Percentiles rank a stretch among this genome's conserved stretches.
phyloP scores from a whole-genome alignment of 2,329 filamentous ascomycete genomes.

The Trichophyton benhamiae region DNA sequence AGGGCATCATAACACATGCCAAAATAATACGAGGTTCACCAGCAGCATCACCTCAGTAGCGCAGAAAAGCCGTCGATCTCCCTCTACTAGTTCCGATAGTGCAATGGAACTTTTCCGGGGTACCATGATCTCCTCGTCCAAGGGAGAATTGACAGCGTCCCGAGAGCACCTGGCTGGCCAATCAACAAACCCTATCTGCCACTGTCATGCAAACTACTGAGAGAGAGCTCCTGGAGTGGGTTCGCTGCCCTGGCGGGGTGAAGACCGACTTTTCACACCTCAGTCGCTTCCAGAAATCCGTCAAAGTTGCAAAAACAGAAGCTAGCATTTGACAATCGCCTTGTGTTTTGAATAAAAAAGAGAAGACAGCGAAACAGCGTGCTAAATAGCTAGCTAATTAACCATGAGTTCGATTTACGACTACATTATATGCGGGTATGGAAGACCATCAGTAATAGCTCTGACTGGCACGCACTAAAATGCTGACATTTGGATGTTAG shows the following conservation, averaged over 20 bases:
- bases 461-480: not conserved
- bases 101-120: not conserved
- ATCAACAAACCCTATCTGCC: not conserved
- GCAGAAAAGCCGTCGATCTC: not conserved
- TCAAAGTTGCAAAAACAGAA: not conserved
- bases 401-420: slow-evolving; percentile 9
- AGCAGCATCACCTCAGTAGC: not conserved
- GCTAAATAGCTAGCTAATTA: not conserved
- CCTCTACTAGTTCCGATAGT: not conserved
- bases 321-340: not conserved
- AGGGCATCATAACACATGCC: not conserved
- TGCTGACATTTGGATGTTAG: slow-evolving; percentile 16
- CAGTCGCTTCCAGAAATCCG: not conserved
- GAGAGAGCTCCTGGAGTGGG: not conserved
- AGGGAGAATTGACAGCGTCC: not conserved
- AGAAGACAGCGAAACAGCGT: not conserved
- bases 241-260: not conserved
- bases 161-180: not conserved
- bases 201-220: not conserved
- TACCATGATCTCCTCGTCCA: not conserved
- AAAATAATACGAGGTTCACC: not conserved
- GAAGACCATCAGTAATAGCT: not conserved
- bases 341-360: too few relatives aligned
- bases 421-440: slow-evolving; percentile 20
- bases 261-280: not conserved